Conservation (phyloP, 2,329 filamentous ascomycete species). For the Calonectria pseudoreteaudii region DNA sequence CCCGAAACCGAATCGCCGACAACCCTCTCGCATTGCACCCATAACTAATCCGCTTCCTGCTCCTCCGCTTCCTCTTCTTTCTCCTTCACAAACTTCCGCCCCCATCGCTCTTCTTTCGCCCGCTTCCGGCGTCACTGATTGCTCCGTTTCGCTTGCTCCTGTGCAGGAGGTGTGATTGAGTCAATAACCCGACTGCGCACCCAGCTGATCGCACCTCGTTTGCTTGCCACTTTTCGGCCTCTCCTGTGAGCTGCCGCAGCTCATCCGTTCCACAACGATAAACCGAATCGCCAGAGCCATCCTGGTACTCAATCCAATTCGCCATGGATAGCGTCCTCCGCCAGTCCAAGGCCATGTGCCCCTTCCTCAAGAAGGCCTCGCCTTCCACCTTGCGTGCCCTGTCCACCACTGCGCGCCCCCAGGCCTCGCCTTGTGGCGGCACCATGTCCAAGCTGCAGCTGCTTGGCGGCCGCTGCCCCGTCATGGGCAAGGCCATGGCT, state of each 20-base stretch:
- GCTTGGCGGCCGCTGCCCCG: constrained; percentile 92
- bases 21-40: constrained; percentile 2
- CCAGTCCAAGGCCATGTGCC: constrained; percentile 96
- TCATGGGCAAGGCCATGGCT: constrained; percentile 98
- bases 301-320: constrained; percentile 20
- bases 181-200: not conserved
- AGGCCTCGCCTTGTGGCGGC: constrained; percentile 79
- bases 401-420: constrained; percentile 77
- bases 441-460: constrained; percentile 98
- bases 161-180: constrained; percentile 5
- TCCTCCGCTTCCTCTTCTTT: constrained; percentile 26
- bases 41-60: constrained; percentile 13
- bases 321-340: constrained; percentile 93
- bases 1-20: constrained; percentile 36
- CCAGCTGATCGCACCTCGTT: not conserved
- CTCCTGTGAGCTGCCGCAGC: constrained; percentile 10
- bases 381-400: constrained; percentile 91
- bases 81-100: constrained; percentile 21
- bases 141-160: constrained; percentile 16
- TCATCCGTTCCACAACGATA: not conserved
- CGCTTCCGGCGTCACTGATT: not conserved
- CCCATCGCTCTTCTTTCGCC: not conserved
- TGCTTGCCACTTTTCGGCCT: not conserved
- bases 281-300: not conserved
- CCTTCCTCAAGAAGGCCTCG: constrained; percentile 95